Evolutionary conservation across 2,329 filamentous ascomycete species (phyloP), one percentile per base, ranked within the genome.

Genomic region (Pezicula neosporulosa): DNA sequence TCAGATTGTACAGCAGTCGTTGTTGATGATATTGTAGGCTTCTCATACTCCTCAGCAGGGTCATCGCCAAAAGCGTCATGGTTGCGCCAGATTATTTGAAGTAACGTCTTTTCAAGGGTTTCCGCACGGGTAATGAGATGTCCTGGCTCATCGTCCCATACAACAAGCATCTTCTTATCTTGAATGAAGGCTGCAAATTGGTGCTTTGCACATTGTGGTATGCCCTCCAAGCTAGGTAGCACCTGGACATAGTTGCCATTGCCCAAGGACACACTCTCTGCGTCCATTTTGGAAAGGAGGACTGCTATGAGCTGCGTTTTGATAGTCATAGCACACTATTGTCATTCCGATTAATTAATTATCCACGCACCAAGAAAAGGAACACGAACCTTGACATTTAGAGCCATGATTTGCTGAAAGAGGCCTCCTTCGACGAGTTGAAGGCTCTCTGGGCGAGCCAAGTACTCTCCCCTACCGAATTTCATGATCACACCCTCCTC

Each of bases 171-270:
- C 41, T 73, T 72, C n/a, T 73, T 70, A 56, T 83, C 79, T 53
- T 77, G 72, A 47, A 85, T 78, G 63, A 85, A 85, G 8, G 82
- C 82, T n/a, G 80, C 82, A 60, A 83, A 85, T 54, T 85, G 82
- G 66, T 85, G 81, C 63, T 84, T 83, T 62, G 84, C 77, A 58
- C 81, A 85, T 21, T 72, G 67, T 0, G 80, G 78, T 4, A 88
- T 70, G 45, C 79, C 75, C 2, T 72, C 69, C 51, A 86, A 76
- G 45, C 76, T 77, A 2, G 77, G 77, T 19, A 87, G 69, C 4
- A 87, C 78, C 61, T 88, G 85, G 6, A 87, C 68, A 24, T 78
- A 78, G 16, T 85, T 73, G 3, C 80, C 81, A 48, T 77, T 72
- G 15, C 74, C 67, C 15, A 87, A 69, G 9, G 84, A 81, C 9